Evolutionary conservation across 305 asterid species (phyloP), one percentile per base, ranked within the genome.

Genomic region (Withania somnifera): DNA sequence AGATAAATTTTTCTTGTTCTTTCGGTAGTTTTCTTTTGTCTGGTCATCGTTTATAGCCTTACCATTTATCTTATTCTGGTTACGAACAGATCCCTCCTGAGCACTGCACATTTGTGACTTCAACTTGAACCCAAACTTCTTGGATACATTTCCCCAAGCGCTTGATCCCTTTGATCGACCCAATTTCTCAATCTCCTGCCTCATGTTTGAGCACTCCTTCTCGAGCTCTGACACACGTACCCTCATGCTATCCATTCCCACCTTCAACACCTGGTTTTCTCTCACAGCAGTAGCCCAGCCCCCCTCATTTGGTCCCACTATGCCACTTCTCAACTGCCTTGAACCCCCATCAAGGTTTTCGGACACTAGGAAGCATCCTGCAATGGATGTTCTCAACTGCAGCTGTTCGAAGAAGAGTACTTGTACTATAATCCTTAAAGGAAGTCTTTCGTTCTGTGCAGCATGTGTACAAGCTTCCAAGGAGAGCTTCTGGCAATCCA

Each of bases 341-440:
- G 98, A 94, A 15, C 97, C 97, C 6, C 97, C 98, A 3, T 94
- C 98, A 1, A 96, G 98, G 79, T 96, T 94, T 54, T 93, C 99
- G 0, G 99, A 96, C 58, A 94, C 99, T 26, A 96, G 87, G 90
- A 94, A 96, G 86, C 98, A 96, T 17, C 98, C 98, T 0, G 98
- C 98, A 6, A 96, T 96, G 61, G 98, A 96, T 42, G 97, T 96
- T 83, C 98, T 88, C 26, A 96, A 85, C 68, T 96, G 99, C 32
- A 96, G 92, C 94, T 96, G 99, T 91, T 96, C 98, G 52, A 96
- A 96, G 95, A 96, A 96, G 86, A 96, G 98, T 84, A 96, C 99
- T 80, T 96, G 99, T 78, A 96, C 97, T 54, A 96, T 90, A 58
- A 91, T 82, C 86, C 99, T 91, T 75, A 96, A 73, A 0, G 98